Evolutionary conservation across 2,329 filamentous ascomycete genomes (phyloP), one percentile per base, ranked within the genome.

Genomic region (Fusarium temperatum): DNA sequence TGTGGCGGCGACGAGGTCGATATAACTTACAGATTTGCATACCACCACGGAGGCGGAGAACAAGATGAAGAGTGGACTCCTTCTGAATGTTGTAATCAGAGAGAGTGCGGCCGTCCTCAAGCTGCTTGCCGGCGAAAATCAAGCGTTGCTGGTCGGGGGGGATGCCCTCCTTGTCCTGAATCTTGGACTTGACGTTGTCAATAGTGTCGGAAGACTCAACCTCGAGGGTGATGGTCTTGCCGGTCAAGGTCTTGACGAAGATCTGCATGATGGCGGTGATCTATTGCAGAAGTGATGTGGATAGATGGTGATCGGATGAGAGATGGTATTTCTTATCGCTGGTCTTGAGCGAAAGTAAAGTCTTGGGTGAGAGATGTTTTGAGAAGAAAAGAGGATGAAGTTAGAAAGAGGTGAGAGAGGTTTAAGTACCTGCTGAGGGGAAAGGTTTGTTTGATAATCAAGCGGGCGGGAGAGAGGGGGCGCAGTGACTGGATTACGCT

Each of bases 121-220:
- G 90, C 83, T 98, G 96, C 89, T 98, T 98, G 70, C 96, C 96
- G 50, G 95, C 95, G 78, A 98, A 98, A 83, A 98, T 98, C 77
- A 98, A 84, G 78, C 95, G 96, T 87, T 98, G 95, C 85, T 98
- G 95, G 81, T 98, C 95, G 17, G 95, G 95, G 53, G 95, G 96
- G 64, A 98, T 98, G 48, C 96, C 96, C 86, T 98, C 96, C 91
- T 98, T 98, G 81, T 98, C 96, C 85, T 98, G 96, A 57, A 98
- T 98, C 91, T 98, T 98, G 56, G 89, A 91, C 92, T 98, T 98
- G 39, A 98, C 96, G 73, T 98, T 98, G 88, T 98, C 95, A 84
- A 98, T 98, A 56, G 95, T 98, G 81, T 98, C 95, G 5, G 91
- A 94, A 0, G 93, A 95, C 83, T 97, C 94, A 10, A 97, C 94